These are phyloP conservation scores for Marchantia paleacea DNA, from an alignment of 225 moss, liverwort and hornwort genomes.

Conservation along the genomic window DNA sequence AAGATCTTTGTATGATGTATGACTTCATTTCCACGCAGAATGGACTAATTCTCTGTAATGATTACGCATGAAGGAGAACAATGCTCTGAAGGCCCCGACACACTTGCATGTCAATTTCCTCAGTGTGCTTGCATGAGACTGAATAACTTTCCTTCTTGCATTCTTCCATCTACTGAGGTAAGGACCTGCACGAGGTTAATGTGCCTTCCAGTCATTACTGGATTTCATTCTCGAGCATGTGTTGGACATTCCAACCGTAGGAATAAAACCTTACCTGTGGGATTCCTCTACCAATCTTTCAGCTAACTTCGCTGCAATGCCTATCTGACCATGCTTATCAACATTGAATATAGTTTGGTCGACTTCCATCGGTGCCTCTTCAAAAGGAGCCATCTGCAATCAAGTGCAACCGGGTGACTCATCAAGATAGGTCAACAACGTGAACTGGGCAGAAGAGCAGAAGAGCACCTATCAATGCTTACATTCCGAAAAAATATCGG, in stretches of 20 bases:
- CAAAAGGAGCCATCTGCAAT: conserved; percentile 75
- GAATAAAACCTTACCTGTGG: conserved; percentile 50
- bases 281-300: conserved; percentile 68
- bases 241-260: neutral
- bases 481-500: no score
- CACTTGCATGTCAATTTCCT: no score
- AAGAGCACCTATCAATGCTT: no score
- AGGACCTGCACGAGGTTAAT: neutral
- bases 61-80: no score
- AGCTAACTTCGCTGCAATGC: conserved; percentile 63
- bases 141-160: no score
- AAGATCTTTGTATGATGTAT: neutral
- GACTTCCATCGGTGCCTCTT: conserved; percentile 84
- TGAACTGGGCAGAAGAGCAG: no score
- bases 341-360: conserved; percentile 93
- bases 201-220: neutral
- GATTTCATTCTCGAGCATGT: neutral
- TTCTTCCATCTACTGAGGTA: no score
- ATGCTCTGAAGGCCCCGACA: no score
- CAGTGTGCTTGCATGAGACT: no score
- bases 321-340: conserved; percentile 73
- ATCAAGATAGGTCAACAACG: no score
- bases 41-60: no score
- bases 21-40: neutral
- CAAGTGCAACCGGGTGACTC: neutral